Conservation (phyloP, 306 rosid genomes). For the Cucumis cinereus region DNA sequence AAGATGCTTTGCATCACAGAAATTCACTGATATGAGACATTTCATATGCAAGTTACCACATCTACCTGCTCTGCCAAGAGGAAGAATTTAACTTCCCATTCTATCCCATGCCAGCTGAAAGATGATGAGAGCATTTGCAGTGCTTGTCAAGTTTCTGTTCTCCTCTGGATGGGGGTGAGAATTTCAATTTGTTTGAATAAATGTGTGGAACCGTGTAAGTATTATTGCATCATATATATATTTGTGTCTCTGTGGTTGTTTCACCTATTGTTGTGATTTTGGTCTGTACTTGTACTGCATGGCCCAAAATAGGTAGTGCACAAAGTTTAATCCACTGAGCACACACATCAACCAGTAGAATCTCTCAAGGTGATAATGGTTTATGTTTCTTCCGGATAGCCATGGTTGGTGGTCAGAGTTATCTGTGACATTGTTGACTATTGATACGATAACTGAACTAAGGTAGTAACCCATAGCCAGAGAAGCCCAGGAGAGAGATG, state of each 20-base stretch:
- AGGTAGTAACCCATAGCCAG: conserved; percentile 84
- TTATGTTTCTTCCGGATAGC: conserved; percentile 60
- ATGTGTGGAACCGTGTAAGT: not conserved
- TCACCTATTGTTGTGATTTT: conserved; percentile 9
- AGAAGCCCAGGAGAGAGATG: conserved; percentile 89
- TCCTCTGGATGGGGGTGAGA: not conserved
- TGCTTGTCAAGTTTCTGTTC: not conserved
- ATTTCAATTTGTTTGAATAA: not conserved
- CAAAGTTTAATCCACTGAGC: conserved; percentile 66
- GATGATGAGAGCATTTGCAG: not conserved
- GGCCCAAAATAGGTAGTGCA: conserved; percentile 80
- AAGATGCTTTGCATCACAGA: not conserved
- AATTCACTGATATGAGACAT: not conserved
- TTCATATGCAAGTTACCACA: not conserved
- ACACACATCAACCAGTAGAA: conserved; percentile 93
- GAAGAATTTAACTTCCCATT: not conserved
- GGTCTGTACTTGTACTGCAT: conserved; percentile 55
- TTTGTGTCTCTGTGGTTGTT: not conserved
- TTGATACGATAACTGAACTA: conserved; percentile 66
- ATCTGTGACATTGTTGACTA: conserved; percentile 52
- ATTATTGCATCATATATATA: not conserved
- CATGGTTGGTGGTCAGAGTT: conserved; percentile 30
- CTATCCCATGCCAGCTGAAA: not conserved
- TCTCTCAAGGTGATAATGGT: conserved; percentile 52
- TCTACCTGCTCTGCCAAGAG: not conserved